Base-by-base conservation (phyloP, 768 basidiomycete species). In the Rhizopogon sp. region DNA sequence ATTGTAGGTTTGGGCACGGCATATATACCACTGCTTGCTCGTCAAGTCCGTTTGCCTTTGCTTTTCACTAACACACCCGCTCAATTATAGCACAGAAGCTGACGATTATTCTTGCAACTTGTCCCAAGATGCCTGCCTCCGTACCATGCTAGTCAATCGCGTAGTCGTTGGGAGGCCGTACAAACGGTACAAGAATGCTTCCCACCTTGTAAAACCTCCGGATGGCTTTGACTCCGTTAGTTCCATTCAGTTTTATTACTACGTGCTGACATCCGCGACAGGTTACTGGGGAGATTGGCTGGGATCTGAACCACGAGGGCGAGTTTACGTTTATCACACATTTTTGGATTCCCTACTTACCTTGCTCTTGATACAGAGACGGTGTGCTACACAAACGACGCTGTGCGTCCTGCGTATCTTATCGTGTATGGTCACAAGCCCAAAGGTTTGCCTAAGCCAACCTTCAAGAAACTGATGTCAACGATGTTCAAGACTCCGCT, bases 21-120 rank as follows among this genome's bases (percentile, higher is more conserved):
- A 85, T 88, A 42, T 88, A 87, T 63, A 82, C 81, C 1, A 83
- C 83, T 13, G 63, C 79, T 2, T 84, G 83, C 63, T 85, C 85
- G 13, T 86, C 84, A 6, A 87, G 85, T 85, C 60, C 46, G 78
- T 70, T 17, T 43, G 17, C 25, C 42, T 45, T 17, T 22, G 5
- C 37, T 37, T 29, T 39, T 44, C 28, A 8, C 14, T 25, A 13
- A 0, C 13, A 10, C 37, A 0, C 3, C 39, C 16, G 8, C 16
- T 46, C 11, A 17, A 55, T 40, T 7, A 10, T 45, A 55, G 20
- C 43, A 43, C 58, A 87, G 85, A 87, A 65, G 85, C 86, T 35
- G 84, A 87, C 55, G 85, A 87, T 61, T 88, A 87, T 62, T 67
- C 72, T 20, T 56, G 63, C 43, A 84, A 78, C 58, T 63, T 69